Percentiles rank a stretch among this genome's conserved stretches.
Conservation (phyloP, 257 asterid genomes). For the Orobanche coerulescens region DNA sequence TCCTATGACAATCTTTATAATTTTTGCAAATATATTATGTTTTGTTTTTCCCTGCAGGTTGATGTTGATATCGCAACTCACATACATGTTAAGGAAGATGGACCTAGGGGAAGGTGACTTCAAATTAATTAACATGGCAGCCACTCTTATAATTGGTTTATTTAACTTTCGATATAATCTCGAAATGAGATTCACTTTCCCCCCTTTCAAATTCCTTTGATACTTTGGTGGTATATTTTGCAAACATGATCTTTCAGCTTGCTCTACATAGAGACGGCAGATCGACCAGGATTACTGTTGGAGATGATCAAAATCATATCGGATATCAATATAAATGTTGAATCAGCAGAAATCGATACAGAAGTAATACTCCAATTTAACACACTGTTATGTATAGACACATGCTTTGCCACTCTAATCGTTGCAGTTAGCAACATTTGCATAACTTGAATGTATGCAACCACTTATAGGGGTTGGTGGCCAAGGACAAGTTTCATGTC, state of each 20-base stretch:
- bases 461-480: slow-evolving; percentile 75
- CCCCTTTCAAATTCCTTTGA: background rate
- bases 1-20: background rate
- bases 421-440: background rate
- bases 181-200: background rate
- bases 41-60: slow-evolving; percentile 38
- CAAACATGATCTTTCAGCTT: slow-evolving; percentile 43
- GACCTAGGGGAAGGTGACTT: slow-evolving; percentile 70
- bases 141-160: slow-evolving; percentile 1
- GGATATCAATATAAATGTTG: slow-evolving; percentile 67
- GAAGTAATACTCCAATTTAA: slow-evolving; percentile 41
- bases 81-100: slow-evolving; percentile 79
- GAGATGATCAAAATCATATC: slow-evolving; percentile 78
- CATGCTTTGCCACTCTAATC: background rate
- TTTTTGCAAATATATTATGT: background rate
- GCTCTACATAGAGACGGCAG: slow-evolving; percentile 88
- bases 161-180: background rate
- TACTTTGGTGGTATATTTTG: background rate
- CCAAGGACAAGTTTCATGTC: slow-evolving; percentile 91
- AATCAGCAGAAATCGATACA: slow-evolving; percentile 95
- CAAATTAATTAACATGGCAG: slow-evolving; percentile 3
- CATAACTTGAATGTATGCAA: slow-evolving; percentile 18
- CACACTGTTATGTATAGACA: background rate
- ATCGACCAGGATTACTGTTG: slow-evolving; percentile 80
- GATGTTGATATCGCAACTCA: slow-evolving; percentile 78